Evolutionary conservation across 805 yeast genomes (phyloP).

Genomic region (Candida suzukii): DNA sequence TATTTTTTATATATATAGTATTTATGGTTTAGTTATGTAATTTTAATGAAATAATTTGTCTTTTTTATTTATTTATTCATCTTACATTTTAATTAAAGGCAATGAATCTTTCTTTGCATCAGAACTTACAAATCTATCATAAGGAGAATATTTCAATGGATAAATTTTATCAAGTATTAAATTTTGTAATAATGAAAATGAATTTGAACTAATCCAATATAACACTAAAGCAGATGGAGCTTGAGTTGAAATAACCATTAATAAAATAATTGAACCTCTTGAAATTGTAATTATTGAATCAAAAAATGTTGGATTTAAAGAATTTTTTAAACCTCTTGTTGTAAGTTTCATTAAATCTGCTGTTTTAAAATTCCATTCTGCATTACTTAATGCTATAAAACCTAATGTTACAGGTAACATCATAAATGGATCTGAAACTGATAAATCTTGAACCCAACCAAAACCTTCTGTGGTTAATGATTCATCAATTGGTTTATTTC

Average conservation of each 20-base stretch:
- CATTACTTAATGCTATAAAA: constrained; percentile 60
- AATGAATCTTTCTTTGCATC: constrained; percentile 7
- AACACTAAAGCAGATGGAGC: constrained; percentile 77
- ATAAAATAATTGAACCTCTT: constrained; percentile 65
- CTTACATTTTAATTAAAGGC: constrained; percentile 1
- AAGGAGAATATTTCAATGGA: constrained; percentile 52
- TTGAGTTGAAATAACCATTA: constrained; percentile 80
- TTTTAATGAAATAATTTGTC: not conserved
- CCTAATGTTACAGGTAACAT: constrained; percentile 71
- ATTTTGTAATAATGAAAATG: constrained; percentile 72
- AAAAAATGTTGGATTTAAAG: constrained; percentile 47
- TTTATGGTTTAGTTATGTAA: too few species aligned
- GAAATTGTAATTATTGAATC: constrained; percentile 65
- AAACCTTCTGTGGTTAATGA: constrained; percentile 47
- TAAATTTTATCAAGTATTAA: constrained; percentile 54
- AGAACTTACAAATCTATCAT: constrained; percentile 16
- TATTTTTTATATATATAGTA: too few species aligned
- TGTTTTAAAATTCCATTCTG: constrained; percentile 76
- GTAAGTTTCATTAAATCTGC: constrained; percentile 41
- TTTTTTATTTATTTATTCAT: not conserved
- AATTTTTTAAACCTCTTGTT: constrained; percentile 31
- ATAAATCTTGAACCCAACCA: constrained; percentile 54
- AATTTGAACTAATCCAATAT: constrained; percentile 89
- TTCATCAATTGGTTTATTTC: constrained; percentile 42
- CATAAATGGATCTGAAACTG: constrained; percentile 53